phyloP scores from a whole-genome alignment of 768 basidiomycete genomes.

The Cubamyces lactineus region DNA sequence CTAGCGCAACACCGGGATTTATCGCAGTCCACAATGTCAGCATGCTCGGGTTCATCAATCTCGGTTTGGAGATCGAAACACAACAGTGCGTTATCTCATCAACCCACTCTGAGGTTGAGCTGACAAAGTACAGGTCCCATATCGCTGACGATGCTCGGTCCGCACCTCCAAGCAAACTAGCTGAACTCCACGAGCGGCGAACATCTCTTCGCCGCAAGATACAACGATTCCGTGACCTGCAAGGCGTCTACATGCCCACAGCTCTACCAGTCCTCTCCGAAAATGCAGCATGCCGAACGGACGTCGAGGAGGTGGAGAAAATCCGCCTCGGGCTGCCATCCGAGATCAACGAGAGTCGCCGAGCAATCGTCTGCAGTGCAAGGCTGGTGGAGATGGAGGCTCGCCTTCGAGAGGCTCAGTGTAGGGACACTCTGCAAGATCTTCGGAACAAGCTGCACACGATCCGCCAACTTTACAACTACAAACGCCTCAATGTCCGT shows the following conservation, averaged over 20 bases:
- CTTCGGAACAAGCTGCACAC: slow-evolving; percentile 4
- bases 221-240: slow-evolving; percentile 9
- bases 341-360: too few species aligned
- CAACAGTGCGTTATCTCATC: background rate
- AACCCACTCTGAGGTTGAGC: too few species aligned
- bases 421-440: slow-evolving; percentile 5
- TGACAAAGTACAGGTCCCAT: too few species aligned
- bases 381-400: background rate
- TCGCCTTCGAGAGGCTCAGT: slow-evolving; percentile 2
- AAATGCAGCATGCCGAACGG: too few species aligned
- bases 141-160: too few species aligned
- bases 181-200: background rate
- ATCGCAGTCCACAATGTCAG: too few species aligned
- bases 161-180: background rate
- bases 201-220: slow-evolving; percentile 12
- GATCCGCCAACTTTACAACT: background rate
- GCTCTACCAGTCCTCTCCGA: background rate
- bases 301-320: background rate
- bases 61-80: background rate
- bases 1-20: too few species aligned
- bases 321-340: slow-evolving; percentile 15
- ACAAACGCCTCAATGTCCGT: slow-evolving; percentile 3
- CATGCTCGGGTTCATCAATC: too few species aligned
- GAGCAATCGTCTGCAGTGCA: background rate
- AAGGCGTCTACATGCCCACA: slow-evolving; percentile 25